Percentiles rank a stretch among this genome's conserved stretches.
Conservation (phyloP, 2,329 filamentous ascomycete species). For the Diaporthe nobilis region DNA sequence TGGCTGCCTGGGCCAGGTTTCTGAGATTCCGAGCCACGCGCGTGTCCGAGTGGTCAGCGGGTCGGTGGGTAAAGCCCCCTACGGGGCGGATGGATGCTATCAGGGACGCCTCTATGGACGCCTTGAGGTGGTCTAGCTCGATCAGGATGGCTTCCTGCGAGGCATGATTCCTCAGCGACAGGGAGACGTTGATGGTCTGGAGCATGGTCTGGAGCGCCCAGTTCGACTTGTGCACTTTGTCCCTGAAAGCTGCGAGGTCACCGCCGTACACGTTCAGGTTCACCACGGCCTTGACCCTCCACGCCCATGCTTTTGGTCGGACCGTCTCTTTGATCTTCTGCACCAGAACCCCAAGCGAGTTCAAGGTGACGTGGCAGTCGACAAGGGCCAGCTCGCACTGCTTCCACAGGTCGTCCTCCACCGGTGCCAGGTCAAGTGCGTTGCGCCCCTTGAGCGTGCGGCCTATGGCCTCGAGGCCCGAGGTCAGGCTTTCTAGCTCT, state of each 20-base stretch:
- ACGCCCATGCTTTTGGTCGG: conserved; percentile 23
- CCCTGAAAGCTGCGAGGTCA: conserved; percentile 44
- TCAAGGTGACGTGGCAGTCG: conserved; percentile 44
- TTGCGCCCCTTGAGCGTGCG: conserved; percentile 44
- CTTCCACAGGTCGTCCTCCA: conserved; percentile 46
- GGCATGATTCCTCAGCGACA: conserved; percentile 43
- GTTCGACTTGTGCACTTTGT: conserved; percentile 48
- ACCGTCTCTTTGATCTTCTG: conserved; percentile 41
- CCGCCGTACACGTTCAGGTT: conserved; percentile 43
- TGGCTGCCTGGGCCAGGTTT: conserved; percentile 45
- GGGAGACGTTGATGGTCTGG: conserved; percentile 46
- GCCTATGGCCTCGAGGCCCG: conserved; percentile 44
- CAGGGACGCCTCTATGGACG: conserved; percentile 45
- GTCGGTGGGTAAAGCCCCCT: conserved; percentile 32
- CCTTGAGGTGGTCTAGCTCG: conserved; percentile 43
- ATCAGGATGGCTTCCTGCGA: conserved; percentile 43
- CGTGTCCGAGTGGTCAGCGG: conserved; percentile 37
- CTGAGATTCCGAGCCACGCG: conserved; percentile 43
- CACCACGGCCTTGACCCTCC: conserved; percentile 39
- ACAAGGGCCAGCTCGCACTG: conserved; percentile 45
- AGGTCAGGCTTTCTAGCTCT: conserved; percentile 45
- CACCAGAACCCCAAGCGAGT: conserved; percentile 43
- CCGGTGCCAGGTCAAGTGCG: conserved; percentile 43
- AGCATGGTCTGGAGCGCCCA: conserved; percentile 48
- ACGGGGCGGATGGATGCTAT: conserved; percentile 41